Percentiles rank a stretch among this genome's conserved stretches.
These are phyloP conservation scores for Pyrenophora seminiperda DNA, from an alignment of 2,329 filamentous ascomycete genomes.

Conservation along the genomic window DNA sequence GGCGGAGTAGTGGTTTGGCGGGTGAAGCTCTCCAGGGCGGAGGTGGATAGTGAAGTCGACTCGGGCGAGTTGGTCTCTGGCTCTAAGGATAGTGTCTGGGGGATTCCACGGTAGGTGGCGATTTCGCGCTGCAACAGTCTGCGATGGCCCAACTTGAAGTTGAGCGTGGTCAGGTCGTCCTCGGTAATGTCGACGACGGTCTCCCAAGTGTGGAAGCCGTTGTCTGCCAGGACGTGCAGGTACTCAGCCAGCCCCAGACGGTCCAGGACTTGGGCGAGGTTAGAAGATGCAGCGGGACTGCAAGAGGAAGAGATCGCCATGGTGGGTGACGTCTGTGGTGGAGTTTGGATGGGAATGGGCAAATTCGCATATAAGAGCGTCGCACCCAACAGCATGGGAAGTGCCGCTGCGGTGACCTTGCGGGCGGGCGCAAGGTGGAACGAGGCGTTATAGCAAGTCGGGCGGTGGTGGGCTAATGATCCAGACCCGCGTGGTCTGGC, in stretches of 20 bases:
- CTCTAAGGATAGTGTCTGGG: conserved; percentile 34
- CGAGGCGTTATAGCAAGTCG: conserved; percentile 13
- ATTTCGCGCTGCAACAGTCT: conserved; percentile 49
- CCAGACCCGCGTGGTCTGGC: conserved; percentile 20
- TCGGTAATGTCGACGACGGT: conserved; percentile 50
- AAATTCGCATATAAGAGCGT: conserved; percentile 16
- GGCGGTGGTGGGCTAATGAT: conserved; percentile 19
- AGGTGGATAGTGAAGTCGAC: conserved; percentile 35
- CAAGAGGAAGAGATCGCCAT: conserved; percentile 37
- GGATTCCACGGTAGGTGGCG: conserved; percentile 43
- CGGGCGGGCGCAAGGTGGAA: conserved; percentile 10
- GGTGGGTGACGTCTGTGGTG: conserved; percentile 25
- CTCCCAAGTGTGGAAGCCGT: conserved; percentile 48
- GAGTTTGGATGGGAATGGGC: conserved; percentile 20
- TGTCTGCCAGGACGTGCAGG: conserved; percentile 33
- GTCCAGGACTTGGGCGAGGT: conserved; percentile 37
- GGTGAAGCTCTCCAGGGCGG: conserved; percentile 35
- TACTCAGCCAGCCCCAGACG: conserved; percentile 42
- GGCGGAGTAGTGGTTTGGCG: conserved; percentile 30
- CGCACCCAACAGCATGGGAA: conserved; percentile 5
- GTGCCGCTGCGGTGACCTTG: conserved; percentile 6
- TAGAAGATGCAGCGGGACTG: conserved; percentile 21
- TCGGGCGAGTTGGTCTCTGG: conserved; percentile 25
- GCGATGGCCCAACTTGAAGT: conserved; percentile 50
- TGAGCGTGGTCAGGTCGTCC: conserved; percentile 43